These are phyloP conservation scores for Neonectria faginata DNA, from an alignment of 2,329 filamentous ascomycete genomes.

Conservation along the genomic window DNA sequence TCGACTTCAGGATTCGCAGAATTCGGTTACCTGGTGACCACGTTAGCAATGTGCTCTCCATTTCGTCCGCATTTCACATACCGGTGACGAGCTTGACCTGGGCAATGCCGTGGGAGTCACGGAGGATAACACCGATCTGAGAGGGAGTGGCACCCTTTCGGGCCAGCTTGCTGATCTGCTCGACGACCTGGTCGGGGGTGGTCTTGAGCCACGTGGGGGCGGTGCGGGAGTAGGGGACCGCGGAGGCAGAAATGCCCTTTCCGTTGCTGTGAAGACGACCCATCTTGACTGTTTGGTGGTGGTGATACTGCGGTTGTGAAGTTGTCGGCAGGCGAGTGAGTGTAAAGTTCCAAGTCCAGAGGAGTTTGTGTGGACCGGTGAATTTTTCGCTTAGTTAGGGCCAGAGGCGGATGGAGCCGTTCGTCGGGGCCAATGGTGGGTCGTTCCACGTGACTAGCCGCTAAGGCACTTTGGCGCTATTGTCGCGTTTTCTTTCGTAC, in stretches of 20 bases:
- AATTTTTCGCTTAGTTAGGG: conserved; percentile 62
- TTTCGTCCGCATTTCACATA: conserved; percentile 63
- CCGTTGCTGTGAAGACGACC: conserved; percentile 99
- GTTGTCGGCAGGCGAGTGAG: conserved; percentile 44
- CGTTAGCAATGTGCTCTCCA: conserved; percentile 51
- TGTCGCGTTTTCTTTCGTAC: conserved; percentile 35
- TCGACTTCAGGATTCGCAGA: conserved; percentile 97
- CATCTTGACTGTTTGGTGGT: conserved; percentile 72
- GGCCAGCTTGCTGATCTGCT: conserved; percentile 99
- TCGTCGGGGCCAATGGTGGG: conserved; percentile 1
- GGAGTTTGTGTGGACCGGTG: conserved; percentile 55
- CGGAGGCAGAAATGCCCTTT: conserved; percentile 98
- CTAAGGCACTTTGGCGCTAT: conserved; percentile 17
- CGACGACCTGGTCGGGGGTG: conserved; percentile 97
- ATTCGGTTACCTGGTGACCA: conserved; percentile 92
- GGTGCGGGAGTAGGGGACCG: conserved; percentile 95
- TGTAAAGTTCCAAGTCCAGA: conserved; percentile 42
- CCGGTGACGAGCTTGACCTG: conserved; percentile 98
- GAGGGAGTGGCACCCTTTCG: conserved; percentile 99
- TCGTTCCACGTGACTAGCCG: conserved; percentile 32
- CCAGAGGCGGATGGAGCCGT: conserved; percentile 44
- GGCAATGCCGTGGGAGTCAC: conserved; percentile 97
- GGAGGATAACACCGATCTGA: conserved; percentile 98
- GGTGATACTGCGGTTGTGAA: conserved; percentile 50
- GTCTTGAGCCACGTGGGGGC: conserved; percentile 98